Conservation (phyloP, 75 land plant genomes). For the Cunninghamia lanceolata region DNA sequence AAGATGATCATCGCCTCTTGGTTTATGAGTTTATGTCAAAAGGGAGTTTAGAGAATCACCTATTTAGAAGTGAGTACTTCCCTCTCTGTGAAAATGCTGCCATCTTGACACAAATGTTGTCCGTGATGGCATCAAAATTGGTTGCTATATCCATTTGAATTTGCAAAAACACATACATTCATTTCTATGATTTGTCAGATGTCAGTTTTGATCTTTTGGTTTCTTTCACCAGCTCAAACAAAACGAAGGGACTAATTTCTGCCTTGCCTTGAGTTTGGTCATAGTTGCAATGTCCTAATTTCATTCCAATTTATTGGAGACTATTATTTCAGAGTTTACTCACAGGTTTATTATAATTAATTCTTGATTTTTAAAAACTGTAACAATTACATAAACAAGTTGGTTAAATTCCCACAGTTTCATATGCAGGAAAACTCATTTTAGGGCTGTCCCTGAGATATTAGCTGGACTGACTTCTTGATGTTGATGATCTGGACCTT, state of each 20-base stretch:
- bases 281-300: background rate
- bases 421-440: background rate
- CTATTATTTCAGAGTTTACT: background rate
- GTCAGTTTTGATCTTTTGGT: background rate
- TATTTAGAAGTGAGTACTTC: slow-evolving; percentile 26
- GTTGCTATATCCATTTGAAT: background rate
- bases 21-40: slow-evolving; percentile 73
- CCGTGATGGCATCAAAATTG: background rate
- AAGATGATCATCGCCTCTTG: slow-evolving; percentile 57
- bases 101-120: background rate
- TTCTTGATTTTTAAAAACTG: background rate
- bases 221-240: background rate
- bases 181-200: background rate
- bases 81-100: background rate
- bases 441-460: background rate
- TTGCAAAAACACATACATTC: background rate
- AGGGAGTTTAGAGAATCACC: slow-evolving; percentile 62
- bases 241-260: background rate
- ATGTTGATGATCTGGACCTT: background rate
- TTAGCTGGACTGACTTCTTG: background rate
- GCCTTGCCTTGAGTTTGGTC: background rate
- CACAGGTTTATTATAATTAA: background rate
- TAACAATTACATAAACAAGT: background rate
- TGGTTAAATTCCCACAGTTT: background rate
- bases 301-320: background rate